Evolutionary conservation across 768 basidiomycete genomes (phyloP).

Genomic region (Mycena polygramma): DNA sequence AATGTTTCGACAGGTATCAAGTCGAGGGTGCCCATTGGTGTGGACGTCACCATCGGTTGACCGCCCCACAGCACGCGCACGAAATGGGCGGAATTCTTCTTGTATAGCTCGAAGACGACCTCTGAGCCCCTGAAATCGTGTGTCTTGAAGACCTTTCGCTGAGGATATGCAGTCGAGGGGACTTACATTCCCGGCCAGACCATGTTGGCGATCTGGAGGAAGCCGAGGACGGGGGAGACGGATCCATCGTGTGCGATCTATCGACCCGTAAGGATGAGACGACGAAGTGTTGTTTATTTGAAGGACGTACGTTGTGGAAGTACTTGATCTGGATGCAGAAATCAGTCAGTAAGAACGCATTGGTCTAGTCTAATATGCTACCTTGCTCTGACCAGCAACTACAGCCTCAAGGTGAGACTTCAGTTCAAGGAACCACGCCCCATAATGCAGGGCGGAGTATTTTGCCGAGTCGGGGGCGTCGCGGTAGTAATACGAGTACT

Average conservation of each 20-base stretch:
- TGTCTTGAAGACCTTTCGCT: not conserved
- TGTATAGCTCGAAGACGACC: conserved; percentile 63
- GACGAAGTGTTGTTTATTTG: no score
- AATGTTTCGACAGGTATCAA: conserved; percentile 59
- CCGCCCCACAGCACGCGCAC: conserved; percentile 67
- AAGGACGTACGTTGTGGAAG: conserved; percentile 54
- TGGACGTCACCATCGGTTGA: conserved; percentile 62
- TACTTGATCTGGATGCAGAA: conserved; percentile 50
- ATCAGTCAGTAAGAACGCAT: conserved; percentile 29
- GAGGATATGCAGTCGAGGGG: not conserved
- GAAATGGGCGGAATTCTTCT: conserved; percentile 45
- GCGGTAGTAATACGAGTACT: conserved; percentile 67
- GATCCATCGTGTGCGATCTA: conserved; percentile 66
- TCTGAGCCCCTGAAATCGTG: conserved; percentile 57
- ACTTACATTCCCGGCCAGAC: conserved; percentile 67
- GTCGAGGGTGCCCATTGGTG: conserved; percentile 60
- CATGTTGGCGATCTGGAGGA: conserved; percentile 63
- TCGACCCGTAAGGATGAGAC: not conserved
- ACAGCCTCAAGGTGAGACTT: conserved; percentile 54
- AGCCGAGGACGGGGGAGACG: conserved; percentile 61
- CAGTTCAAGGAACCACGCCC: conserved; percentile 62
- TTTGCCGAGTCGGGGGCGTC: conserved; percentile 59
- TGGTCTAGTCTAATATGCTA: conserved; percentile 28
- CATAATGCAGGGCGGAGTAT: conserved; percentile 60
- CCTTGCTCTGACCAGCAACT: conserved; percentile 52